Evolutionary conservation across 371 early-diverging fungal genomes (phyloP).

Genomic region (Choanephora cucurbitarum): DNA sequence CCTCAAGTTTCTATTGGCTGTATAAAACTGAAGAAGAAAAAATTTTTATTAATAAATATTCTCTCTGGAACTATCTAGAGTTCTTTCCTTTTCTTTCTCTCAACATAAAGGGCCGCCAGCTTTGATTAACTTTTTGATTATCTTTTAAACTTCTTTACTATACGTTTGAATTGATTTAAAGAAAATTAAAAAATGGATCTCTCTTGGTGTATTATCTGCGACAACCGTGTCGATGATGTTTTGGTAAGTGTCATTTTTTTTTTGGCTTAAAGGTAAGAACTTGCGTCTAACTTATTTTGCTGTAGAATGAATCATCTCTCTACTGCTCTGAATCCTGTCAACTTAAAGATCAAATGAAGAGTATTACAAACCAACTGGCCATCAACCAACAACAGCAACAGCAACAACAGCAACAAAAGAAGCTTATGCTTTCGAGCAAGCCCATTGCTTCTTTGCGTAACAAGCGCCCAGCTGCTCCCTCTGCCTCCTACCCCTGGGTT

Average conservation of each 20-base stretch:
- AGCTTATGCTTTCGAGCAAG: constrained; percentile 10
- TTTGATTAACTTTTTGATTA: not conserved
- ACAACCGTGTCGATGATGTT: constrained; percentile 33
- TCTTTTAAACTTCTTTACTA: constrained; percentile 7
- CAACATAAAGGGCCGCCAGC: constrained; percentile 30
- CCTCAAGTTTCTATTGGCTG: not conserved
- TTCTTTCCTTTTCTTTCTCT: constrained; percentile 30
- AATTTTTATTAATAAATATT: not conserved
- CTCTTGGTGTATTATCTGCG: constrained; percentile 41
- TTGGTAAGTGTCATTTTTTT: constrained; percentile 20
- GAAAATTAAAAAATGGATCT: constrained; percentile 29
- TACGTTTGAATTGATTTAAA: not conserved
- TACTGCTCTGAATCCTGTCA: constrained; percentile 35
- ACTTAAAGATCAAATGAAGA: constrained; percentile 39
- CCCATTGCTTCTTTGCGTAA: constrained; percentile 13
- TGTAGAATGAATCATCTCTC: constrained; percentile 33
- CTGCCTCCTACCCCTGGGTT: constrained; percentile 38
- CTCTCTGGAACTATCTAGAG: not conserved
- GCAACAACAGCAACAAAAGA: constrained; percentile 17
- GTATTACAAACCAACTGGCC: constrained; percentile 26
- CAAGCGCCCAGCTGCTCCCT: constrained; percentile 28
- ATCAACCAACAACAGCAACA: constrained; percentile 23
- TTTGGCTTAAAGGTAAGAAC: not conserved
- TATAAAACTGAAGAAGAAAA: not conserved
- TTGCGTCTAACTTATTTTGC: not conserved